A percentile compares a stretch with the other conserved stretches of the same genome.
phyloP scores from a whole-genome alignment of 169 alveolate species.

The Plasmodium gallinaceum region DNA sequence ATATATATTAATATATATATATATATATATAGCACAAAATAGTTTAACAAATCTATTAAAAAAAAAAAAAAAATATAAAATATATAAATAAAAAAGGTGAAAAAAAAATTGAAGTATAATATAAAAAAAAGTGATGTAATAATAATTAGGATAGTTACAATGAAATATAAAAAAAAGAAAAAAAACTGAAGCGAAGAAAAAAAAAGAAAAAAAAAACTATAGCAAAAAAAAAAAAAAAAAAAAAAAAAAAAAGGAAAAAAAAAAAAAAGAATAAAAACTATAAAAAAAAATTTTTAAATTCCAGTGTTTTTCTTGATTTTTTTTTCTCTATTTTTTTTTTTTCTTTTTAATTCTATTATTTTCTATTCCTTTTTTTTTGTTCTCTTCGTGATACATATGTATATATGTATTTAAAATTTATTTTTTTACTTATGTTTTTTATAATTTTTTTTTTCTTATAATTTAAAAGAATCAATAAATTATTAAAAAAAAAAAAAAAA shows the following conservation, averaged over 20 bases:
- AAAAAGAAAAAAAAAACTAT: constrained; percentile 21
- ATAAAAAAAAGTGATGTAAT: constrained; percentile 2
- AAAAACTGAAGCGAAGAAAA: not conserved
- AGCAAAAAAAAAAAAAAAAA: constrained; percentile 28
- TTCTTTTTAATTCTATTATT: constrained; percentile 14
- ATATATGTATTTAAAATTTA: constrained; percentile 4
- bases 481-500: constrained; percentile 32
- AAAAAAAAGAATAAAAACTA: not conserved
- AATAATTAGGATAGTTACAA: constrained; percentile 19
- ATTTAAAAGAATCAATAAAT: constrained; percentile 36
- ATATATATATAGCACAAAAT: constrained; percentile 12
- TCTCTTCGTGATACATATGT: not conserved
- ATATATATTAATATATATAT: constrained; percentile 2
- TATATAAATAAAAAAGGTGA: not conserved
- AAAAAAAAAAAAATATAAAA: not conserved
- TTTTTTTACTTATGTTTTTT: constrained; percentile 22
- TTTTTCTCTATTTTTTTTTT: constrained; percentile 18
- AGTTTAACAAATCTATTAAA: constrained; percentile 12
- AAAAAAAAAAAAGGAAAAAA: constrained; percentile 12
- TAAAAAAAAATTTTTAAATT: constrained; percentile 17
- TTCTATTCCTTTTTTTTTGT: constrained; percentile 2
- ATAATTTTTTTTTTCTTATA: constrained; percentile 8
- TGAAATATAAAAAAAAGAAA: constrained; percentile 3
- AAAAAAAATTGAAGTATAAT: constrained; percentile 2
- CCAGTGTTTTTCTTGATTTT: not conserved